Evolutionary conservation across 108 stramenopile species (phyloP), one percentile per base, ranked within the genome.

Genomic region (Pseudonitzschia pungens): DNA sequence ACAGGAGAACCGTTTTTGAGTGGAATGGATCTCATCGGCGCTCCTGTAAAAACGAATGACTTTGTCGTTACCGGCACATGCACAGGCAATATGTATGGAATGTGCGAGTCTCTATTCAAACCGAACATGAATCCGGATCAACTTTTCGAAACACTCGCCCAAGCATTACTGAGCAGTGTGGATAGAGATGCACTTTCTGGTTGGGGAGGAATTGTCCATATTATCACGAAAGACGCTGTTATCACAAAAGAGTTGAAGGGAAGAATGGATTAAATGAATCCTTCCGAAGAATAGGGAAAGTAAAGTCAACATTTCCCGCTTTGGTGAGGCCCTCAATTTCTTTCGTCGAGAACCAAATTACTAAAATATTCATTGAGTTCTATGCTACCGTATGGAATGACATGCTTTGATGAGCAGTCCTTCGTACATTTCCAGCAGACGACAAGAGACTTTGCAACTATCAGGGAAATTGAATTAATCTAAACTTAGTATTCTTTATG

Each of bases 161-260:
- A 99, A 80, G 91, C 93, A n/a, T 76, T 99, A 64, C 82, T 99
- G 75, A 88, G 97, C 20, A 84, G 93, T 68, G 97, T 99, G 60
- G 99, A 99, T 77, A 73, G 99, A 52, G 99, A 99, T 84, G 95
- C 98, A 0, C 71, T 98, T 52, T 94, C 93, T 70, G 98, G 99
- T 45, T 99, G 98, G 99, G 99, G 99, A n/a, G 99, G 95, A 21
- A 89, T 97, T 31, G 99, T 99, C 22, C 98, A 99, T 80, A 97
- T 99, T 65, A 95, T 99, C 77, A 96, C 93, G 36, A 84, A 87
- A 68, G 85, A 94, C 69, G 89, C 88, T 32, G 87, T 95, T 55
- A 93, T 82, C 52, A 87, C 89, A 1, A 87, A 87, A 79, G 88
- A 92, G 72, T 82, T 97, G 78, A 95, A 95, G 92, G 96, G 94